Conservation (phyloP, 2,329 filamentous ascomycete genomes). For the Colletotrichum incanum region DNA sequence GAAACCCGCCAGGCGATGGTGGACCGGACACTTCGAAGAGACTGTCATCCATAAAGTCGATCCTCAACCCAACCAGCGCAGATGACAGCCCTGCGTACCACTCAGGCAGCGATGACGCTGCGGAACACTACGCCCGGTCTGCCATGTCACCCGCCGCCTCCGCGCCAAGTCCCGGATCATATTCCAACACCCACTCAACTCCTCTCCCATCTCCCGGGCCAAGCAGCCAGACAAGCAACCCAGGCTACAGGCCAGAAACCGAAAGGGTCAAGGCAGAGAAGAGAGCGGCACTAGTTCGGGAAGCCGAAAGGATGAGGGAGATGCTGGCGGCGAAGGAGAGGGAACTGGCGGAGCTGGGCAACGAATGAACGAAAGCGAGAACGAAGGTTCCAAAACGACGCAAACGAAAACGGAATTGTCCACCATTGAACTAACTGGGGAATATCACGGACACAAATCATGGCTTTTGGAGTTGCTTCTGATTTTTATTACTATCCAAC, state of each 20-base stretch:
- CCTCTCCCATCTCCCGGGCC: constrained; percentile 49
- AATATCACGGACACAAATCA: constrained; percentile 19
- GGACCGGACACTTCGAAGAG: constrained; percentile 70
- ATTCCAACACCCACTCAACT: constrained; percentile 51
- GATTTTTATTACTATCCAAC: neutral
- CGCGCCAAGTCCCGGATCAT: constrained; percentile 58
- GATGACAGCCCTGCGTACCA: constrained; percentile 46
- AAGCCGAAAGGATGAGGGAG: constrained; percentile 83
- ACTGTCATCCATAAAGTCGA: constrained; percentile 82
- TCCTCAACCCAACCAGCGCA: constrained; percentile 73
- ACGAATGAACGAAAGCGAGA: constrained; percentile 26
- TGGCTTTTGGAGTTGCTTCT: constrained; percentile 30
- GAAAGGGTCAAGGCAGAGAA: constrained; percentile 73
- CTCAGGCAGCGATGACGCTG: constrained; percentile 53
- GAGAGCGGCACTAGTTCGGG: constrained; percentile 76
- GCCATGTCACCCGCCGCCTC: constrained; percentile 59
- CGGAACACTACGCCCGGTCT: constrained; percentile 60
- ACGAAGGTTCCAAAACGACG: constrained; percentile 31
- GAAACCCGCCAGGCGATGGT: constrained; percentile 53
- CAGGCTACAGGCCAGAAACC: constrained; percentile 58
- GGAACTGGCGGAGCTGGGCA: constrained; percentile 70
- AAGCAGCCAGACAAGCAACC: constrained; percentile 45
- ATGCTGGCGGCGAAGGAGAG: constrained; percentile 81
- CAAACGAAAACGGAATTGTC: constrained; percentile 29
- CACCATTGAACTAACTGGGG: constrained; percentile 5